These are phyloP conservation scores for Botrytis cinerea DNA, from an alignment of 2,329 filamentous ascomycete species.

Conservation along the genomic window DNA sequence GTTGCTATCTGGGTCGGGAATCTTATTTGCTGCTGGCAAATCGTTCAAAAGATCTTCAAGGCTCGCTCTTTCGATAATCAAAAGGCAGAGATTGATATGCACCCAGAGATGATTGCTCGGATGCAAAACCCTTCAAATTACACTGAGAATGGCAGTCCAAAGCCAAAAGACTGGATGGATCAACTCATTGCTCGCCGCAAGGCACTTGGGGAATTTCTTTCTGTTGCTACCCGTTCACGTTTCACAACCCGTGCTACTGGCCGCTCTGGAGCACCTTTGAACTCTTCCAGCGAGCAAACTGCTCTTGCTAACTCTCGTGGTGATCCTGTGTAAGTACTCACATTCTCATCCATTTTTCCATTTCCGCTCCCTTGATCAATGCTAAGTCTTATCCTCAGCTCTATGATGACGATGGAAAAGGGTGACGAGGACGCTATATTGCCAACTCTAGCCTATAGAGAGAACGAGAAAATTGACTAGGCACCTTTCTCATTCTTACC, in stretches of 20 bases:
- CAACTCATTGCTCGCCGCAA: slow-evolving; percentile 12
- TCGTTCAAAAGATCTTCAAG: slow-evolving; percentile 34
- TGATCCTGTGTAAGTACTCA: slow-evolving; percentile 6
- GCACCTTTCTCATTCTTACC: neutral
- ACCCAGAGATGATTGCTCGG: slow-evolving; percentile 22
- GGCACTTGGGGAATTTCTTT: slow-evolving; percentile 7
- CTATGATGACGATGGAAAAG: slow-evolving; percentile 20
- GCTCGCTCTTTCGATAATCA: slow-evolving; percentile 31
- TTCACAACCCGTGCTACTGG: slow-evolving; percentile 2
- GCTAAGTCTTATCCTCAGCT: slow-evolving; percentile 8
- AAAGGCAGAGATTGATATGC: slow-evolving; percentile 18
- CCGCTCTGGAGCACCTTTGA: neutral
- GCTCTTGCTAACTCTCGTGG: slow-evolving; percentile 6
- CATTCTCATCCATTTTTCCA: fast-evolving
- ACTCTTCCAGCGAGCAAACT: neutral
- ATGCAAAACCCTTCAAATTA: slow-evolving; percentile 17
- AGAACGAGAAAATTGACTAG: slow-evolving; percentile 9
- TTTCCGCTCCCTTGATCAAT: neutral
- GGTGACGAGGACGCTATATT: slow-evolving; percentile 8
- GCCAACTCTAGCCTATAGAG: slow-evolving; percentile 8
- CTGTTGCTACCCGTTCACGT: slow-evolving; percentile 9
- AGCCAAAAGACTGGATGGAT: slow-evolving; percentile 21
- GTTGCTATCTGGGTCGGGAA: slow-evolving; percentile 55
- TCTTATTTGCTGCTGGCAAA: slow-evolving; percentile 51
- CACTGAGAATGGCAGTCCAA: slow-evolving; percentile 19